Percentiles rank a stretch among this genome's conserved stretches.
phyloP scores from a whole-genome alignment of 2,329 filamentous ascomycete species.

The Grosmannia huntii region DNA sequence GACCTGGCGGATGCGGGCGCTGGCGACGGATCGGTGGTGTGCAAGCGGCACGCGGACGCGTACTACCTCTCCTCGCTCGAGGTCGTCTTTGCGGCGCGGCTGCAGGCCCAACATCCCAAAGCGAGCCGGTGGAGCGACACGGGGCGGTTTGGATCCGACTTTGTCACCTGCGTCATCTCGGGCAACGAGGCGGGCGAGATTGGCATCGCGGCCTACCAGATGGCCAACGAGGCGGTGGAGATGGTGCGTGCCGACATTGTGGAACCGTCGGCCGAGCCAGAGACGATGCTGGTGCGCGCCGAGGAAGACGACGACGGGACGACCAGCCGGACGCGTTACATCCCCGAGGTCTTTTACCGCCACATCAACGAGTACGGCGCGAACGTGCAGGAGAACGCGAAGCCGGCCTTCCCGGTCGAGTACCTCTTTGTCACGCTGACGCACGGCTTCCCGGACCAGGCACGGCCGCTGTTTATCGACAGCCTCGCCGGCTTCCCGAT shows the following conservation, averaged over 20 bases:
- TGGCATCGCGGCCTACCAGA: slow-evolving; percentile 81
- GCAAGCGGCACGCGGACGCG: slow-evolving; percentile 90
- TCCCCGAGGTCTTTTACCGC: slow-evolving; percentile 94
- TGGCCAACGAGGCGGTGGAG: slow-evolving; percentile 88
- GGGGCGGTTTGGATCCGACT: slow-evolving; percentile 86
- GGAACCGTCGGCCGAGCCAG: slow-evolving; percentile 86
- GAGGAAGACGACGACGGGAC: slow-evolving; percentile 74
- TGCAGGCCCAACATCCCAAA: slow-evolving; percentile 81
- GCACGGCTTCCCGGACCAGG: slow-evolving; percentile 79
- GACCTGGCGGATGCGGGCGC: slow-evolving; percentile 74
- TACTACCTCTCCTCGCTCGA: slow-evolving; percentile 91
- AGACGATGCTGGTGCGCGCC: slow-evolving; percentile 84
- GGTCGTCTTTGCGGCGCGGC: slow-evolving; percentile 73
- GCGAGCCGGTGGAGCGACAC: slow-evolving; percentile 95
- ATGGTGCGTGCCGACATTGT: slow-evolving; percentile 94
- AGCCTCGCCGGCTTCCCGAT: slow-evolving; percentile 62
- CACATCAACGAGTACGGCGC: slow-evolving; percentile 92
- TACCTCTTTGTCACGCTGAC: slow-evolving; percentile 93
- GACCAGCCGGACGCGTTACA: slow-evolving; percentile 64
- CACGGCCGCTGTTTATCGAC: slow-evolving; percentile 63
- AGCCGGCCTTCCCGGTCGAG: slow-evolving; percentile 90
- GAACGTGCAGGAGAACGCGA: slow-evolving; percentile 94
- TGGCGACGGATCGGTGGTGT: slow-evolving; percentile 76
- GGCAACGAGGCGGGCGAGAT: slow-evolving; percentile 85
- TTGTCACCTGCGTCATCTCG: slow-evolving; percentile 92